Base-by-base conservation (phyloP, 2,329 filamentous ascomycete species). In the Penicillium vulpinum region DNA sequence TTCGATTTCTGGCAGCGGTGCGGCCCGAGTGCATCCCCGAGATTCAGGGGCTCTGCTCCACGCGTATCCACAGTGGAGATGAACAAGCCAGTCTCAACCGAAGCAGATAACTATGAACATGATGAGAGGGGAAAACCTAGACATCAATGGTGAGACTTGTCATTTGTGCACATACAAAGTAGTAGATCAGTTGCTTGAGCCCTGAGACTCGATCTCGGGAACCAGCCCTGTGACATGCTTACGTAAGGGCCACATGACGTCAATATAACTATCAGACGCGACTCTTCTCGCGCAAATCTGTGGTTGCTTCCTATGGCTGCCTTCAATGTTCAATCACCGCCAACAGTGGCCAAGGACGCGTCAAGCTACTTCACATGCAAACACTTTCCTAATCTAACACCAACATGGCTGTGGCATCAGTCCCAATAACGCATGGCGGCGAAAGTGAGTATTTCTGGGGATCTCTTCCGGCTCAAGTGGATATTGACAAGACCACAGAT, bases 401-500 rank as follows among this genome's bases (percentile, higher is more conserved):
- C 22, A 35, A 8, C 38, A 57, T 57, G 51, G 55, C 44, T 26
- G 29, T 35, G 13, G 38, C 31, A 36, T 43, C 51, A 36, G 50
- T 57, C 36, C 44, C 56, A n/a, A 40, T 58, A 3, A 58, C 56
- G 0, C 29, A 48, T 11, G 55, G 55, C 43, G 33, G 56, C 36
- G 36, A 44, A 22, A 47, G 55, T 53, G 10, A 35, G 39, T 39
- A 38, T 26, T 18, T 6, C 10, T 22, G 5, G n/a, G n/a, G n/a
- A n/a, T n/a, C n/a, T n/a, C n/a, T n/a, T n/a, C n/a, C n/a, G n/a
- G 21, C 21, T 33, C 16, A 24, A 24, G 15, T 7, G 3, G 13
- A 44, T 21, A 43, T 38, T 55, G 6, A 55, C 46, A 28, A n/a
- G 13, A 49, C 8, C 29, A 62, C 60, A 66, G 35, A 47, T 48